Conservation (phyloP, 495 filamentous ascomycete genomes). For the Trichoderma parareesei region DNA sequence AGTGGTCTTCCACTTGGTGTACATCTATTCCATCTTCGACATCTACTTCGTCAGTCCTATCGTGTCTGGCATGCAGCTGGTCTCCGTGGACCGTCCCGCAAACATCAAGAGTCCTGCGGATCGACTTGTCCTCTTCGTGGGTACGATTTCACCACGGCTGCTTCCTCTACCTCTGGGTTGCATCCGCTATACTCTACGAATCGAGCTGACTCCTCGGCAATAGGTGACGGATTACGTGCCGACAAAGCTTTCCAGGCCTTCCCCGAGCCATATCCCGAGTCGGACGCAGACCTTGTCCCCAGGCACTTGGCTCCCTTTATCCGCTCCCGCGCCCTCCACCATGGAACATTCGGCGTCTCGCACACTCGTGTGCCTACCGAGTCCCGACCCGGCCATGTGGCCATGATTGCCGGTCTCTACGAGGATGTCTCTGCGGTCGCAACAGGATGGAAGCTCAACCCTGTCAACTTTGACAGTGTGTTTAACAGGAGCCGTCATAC, state of each 20-base stretch:
- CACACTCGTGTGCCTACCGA: constrained; percentile 98
- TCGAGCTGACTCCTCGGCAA: constrained; percentile 11
- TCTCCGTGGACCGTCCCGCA: constrained; percentile 54
- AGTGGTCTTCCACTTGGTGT: constrained; percentile 87
- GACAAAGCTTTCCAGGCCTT: constrained; percentile 97
- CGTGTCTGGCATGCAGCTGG: constrained; percentile 87
- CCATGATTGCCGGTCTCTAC: constrained; percentile 93
- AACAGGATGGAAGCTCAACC: constrained; percentile 98
- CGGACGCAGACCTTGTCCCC: constrained; percentile 46
- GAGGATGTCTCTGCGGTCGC: constrained; percentile 97
- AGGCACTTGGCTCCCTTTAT: constrained; percentile 88
- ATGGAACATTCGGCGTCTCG: constrained; percentile 98
- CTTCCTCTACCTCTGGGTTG: constrained; percentile 16
- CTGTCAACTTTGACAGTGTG: constrained; percentile 96
- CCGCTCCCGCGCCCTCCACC: constrained; percentile 73
- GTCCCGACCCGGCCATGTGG: constrained; percentile 94
- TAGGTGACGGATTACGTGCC: constrained; percentile 87
- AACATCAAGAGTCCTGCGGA: constrained; percentile 69
- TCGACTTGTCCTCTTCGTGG: constrained; percentile 88
- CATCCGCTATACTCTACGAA: background rate
- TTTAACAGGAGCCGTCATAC: constrained; percentile 96
- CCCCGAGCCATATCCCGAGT: constrained; percentile 73
- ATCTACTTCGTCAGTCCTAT: constrained; percentile 99
- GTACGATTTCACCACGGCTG: constrained; percentile 38
- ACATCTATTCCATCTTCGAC: constrained; percentile 96